phyloP scores from a whole-genome alignment of 192 early-diverging fungal species.

The Geranomyces michiganensis region DNA sequence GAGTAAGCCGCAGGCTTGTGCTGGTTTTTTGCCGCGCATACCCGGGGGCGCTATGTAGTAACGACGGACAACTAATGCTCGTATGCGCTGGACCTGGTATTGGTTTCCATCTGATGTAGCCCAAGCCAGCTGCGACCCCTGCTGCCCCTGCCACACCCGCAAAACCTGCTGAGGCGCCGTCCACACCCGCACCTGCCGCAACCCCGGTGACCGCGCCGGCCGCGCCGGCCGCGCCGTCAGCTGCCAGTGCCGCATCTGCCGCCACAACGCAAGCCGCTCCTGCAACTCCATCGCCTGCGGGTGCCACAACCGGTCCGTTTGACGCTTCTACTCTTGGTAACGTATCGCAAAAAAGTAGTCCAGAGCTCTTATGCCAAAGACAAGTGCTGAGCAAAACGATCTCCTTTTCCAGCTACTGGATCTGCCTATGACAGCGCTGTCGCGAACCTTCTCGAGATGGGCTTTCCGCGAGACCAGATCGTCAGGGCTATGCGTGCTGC shows the following conservation, averaged over 20 bases:
- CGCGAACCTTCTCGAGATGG: conserved; percentile 92
- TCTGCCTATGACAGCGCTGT: conserved; percentile 79
- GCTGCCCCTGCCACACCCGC: conserved; percentile 43
- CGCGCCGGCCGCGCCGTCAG: conserved; percentile 39
- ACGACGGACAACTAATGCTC: no score
- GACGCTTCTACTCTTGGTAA: conserved; percentile 53
- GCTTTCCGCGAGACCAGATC: conserved; percentile 85
- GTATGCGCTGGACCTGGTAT: no score
- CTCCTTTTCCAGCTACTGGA: conserved; percentile 65
- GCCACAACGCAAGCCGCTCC: conserved; percentile 42
- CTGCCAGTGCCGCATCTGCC: conserved; percentile 39
- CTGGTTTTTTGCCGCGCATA: no score
- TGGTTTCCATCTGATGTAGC: no score
- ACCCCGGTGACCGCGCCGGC: conserved; percentile 42
- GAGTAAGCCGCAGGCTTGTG: not conserved
- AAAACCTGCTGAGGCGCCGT: conserved; percentile 42
- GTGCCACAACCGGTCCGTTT: conserved; percentile 46
- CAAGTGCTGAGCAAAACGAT: no score
- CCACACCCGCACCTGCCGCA: conserved; percentile 41
- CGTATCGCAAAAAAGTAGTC: no score
- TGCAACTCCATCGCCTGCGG: conserved; percentile 39
- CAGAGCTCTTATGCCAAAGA: no score
- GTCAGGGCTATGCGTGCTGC: conserved; percentile 91
- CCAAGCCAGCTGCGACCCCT: conserved; percentile 41
- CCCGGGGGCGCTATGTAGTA: no score